A percentile compares a stretch with the other conserved stretches of the same genome.
Conservation (phyloP, 768 basidiomycete species). For the Tulasnella sp. region DNA sequence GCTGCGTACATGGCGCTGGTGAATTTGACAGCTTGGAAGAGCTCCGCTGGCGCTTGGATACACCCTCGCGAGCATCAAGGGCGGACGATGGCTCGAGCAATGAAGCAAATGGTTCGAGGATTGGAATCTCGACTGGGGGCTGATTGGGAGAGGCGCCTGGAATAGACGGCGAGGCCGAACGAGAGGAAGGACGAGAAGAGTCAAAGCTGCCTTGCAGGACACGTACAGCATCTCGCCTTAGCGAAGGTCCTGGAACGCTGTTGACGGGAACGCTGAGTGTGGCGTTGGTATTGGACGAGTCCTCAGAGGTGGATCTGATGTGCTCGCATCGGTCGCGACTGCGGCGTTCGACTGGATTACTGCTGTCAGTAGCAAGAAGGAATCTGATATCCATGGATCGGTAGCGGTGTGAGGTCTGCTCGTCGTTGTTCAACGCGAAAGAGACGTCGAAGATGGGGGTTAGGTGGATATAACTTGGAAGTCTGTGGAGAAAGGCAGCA, state of each 20-base stretch:
- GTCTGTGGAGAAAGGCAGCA: not conserved
- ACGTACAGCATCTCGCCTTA: conserved; percentile 6
- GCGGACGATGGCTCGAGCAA: not conserved
- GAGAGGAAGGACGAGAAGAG: conserved; percentile 2
- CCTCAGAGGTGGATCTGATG: conserved; percentile 8
- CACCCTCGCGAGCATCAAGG: not conserved
- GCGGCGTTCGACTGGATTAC: conserved; percentile 2
- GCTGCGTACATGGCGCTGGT: not conserved
- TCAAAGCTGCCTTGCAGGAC: conserved; percentile 10
- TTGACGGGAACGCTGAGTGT: not conserved
- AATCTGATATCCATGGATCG: conserved; percentile 8
- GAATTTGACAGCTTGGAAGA: not conserved
- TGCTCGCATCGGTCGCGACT: not conserved
- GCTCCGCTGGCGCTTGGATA: not conserved
- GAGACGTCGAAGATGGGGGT: not conserved
- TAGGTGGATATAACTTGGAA: not conserved
- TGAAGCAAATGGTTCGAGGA: not conserved
- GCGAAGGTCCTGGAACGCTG: not conserved
- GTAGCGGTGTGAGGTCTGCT: too few relatives aligned
- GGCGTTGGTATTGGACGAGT: conserved; percentile 1
- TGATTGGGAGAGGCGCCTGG: not conserved
- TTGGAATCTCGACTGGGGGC: conserved; percentile 7
- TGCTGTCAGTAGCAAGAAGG: conserved; percentile 11
- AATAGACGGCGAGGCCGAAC: conserved; percentile 3
- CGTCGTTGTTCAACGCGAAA: not conserved